Base-by-base conservation (phyloP, 768 basidiomycete species). In the Lanmaoa rubissima region DNA sequence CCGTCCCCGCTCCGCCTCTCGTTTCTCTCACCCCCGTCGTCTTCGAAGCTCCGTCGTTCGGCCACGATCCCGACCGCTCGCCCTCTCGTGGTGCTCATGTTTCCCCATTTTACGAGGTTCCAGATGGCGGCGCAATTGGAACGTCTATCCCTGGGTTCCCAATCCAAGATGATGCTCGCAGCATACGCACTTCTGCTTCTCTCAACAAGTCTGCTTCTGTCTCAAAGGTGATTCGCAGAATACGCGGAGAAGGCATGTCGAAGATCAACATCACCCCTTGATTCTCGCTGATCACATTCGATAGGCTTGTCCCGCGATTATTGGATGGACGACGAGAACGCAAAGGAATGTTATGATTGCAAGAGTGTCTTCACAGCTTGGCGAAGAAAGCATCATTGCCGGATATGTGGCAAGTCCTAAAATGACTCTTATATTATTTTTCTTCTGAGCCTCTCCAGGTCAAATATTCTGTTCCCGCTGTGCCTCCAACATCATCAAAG, bases 301-400 rank as follows among this genome's bases (percentile, higher is more conserved):
- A 35, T 50, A 92, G 92, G 91, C n/a, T 68, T 96, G 19, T 92
- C 92, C 24, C 85, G 87, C 60, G 92, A 97, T 66, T 98, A 98
- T 68, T 99, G 97, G 97, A 98, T 98, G 94, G 92, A 94, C 58
- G 95, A 98, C 67, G 93, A 93, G 66, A 89, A 90, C 53, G 92
- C 92, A 65, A 97, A 90, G 68, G 94, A 97, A 65, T 96, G 94
- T 67, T 96, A 93, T 69, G 94, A 95, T 71, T 97, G 94, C 76
- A 92, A 93, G 72, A 92, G 90, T 61, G 79, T 90, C 48, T 99
- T 99, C 74, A 92, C 93, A 0, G 83, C 94, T 2, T 98, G 93
- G 92, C 76, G 95, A 51, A 78, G 97, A 60, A 97, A 95, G 71
- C 97, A 99, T 65, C 97, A 99, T 69, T 99, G 97, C 74, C 85